phyloP scores from a whole-genome alignment of 2,329 filamentous ascomycete genomes.

The Dendryphion nanum region DNA sequence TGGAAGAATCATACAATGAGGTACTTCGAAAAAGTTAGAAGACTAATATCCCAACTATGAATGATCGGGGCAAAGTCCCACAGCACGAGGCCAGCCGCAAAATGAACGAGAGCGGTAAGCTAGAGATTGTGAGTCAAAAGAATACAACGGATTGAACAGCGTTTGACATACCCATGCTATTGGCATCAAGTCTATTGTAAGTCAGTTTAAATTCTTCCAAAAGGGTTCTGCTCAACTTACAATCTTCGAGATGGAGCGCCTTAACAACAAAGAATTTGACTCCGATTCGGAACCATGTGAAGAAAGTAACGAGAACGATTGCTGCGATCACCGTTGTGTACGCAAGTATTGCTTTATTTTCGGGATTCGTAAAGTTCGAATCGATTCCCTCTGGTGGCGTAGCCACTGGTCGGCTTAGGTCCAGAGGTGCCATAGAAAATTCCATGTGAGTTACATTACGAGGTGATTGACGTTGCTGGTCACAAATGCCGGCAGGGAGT shows the following conservation, averaged over 20 bases:
- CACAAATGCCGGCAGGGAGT: too few species aligned
- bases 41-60: constrained; percentile 13
- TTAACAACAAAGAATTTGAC: constrained; percentile 12
- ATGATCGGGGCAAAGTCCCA: constrained; percentile 13
- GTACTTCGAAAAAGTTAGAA: constrained; percentile 6
- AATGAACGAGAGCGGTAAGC: constrained; percentile 10
- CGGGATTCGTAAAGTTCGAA: constrained; percentile 9
- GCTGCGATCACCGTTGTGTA: constrained; percentile 7
- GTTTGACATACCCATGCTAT: constrained; percentile 14
- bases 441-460: too few species aligned
- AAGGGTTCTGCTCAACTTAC: constrained; percentile 6
- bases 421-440: background rate
- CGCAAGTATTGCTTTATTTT: constrained; percentile 8
- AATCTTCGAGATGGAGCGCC: constrained; percentile 12
- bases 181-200: constrained; percentile 10
- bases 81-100: constrained; percentile 7
- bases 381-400: background rate
- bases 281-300: constrained; percentile 14
- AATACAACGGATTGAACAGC: background rate
- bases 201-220: constrained; percentile 4
- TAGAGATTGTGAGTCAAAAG: constrained; percentile 1
- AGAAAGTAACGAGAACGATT: constrained; percentile 9
- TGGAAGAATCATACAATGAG: constrained; percentile 7
- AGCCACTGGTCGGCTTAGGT: background rate
- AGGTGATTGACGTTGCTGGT: too few species aligned